Percentiles rank a stretch among this genome's conserved stretches.
phyloP scores from a whole-genome alignment of 2,329 filamentous ascomycete species.

The Curvularia eragrostidis region DNA sequence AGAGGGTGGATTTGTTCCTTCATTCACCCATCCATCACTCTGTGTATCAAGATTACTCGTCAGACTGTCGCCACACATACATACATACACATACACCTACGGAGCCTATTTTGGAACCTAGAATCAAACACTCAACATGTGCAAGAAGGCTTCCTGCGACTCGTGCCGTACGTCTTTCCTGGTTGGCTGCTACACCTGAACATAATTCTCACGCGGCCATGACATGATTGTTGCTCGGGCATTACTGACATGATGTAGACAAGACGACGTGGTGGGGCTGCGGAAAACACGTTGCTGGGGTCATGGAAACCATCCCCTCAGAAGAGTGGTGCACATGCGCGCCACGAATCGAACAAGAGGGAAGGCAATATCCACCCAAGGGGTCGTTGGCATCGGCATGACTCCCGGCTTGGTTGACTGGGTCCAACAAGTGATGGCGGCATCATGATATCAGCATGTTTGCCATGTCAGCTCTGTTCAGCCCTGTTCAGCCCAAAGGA shows the following conservation, averaged over 20 bases:
- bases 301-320: constrained; percentile 66
- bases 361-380: constrained; percentile 70
- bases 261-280: constrained; percentile 72
- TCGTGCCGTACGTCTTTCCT: constrained; percentile 64
- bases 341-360: constrained; percentile 67
- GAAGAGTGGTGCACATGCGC: constrained; percentile 70
- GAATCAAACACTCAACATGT: constrained; percentile 59
- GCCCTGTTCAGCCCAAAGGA: background rate
- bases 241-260: constrained; percentile 43
- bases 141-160: constrained; percentile 67
- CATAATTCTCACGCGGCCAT: background rate
- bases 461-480: background rate
- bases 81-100: background rate
- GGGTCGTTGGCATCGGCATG: constrained; percentile 49
- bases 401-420: constrained; percentile 26
- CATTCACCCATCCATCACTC: background rate
- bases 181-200: background rate
- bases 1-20: too few relatives aligned
- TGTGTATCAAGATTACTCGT: constrained; percentile 1
- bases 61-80: background rate
- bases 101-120: background rate
- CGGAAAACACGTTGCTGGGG: constrained; percentile 65
- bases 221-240: background rate
- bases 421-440: background rate
- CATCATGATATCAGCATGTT: background rate